phyloP scores from a whole-genome alignment of 257 asterid species.

The Petrea volubilis region DNA sequence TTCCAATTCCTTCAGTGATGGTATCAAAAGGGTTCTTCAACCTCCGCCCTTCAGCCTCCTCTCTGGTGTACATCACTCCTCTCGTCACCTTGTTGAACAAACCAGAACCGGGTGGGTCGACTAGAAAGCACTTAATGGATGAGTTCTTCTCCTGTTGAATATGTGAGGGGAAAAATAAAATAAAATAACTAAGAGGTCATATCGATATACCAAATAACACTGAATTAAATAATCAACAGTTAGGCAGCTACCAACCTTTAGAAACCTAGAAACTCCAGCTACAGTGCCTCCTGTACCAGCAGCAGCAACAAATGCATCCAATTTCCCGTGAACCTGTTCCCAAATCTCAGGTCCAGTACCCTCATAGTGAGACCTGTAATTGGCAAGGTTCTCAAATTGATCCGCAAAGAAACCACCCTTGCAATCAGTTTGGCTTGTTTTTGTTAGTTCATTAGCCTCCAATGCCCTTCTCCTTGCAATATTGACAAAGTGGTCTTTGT shows the following conservation, averaged over 20 bases:
- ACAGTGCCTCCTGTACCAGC: constrained; percentile 98
- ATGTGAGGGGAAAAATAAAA: constrained; percentile 5
- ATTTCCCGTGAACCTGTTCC: constrained; percentile 74
- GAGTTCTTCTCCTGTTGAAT: constrained; percentile 65
- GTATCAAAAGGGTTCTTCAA: constrained; percentile 93
- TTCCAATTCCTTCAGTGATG: constrained; percentile 93
- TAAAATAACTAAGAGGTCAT: constrained; percentile 26
- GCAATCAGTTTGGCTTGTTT: constrained; percentile 27
- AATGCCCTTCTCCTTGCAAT: constrained; percentile 88
- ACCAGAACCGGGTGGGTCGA: constrained; percentile 98
- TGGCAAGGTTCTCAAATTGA: constrained; percentile 94
- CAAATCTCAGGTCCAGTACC: constrained; percentile 95
- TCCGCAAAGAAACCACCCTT: constrained; percentile 96
- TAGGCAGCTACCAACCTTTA: constrained; percentile 61
- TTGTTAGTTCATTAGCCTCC: constrained; percentile 69
- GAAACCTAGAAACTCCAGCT: constrained; percentile 83
- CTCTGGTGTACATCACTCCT: constrained; percentile 92
- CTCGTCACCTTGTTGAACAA: constrained; percentile 92
- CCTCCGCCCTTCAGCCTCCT: constrained; percentile 94
- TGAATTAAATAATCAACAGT: constrained; percentile 3
- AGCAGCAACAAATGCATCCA: constrained; percentile 94
- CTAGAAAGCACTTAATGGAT: constrained; percentile 70
- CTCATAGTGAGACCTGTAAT: constrained; percentile 89
- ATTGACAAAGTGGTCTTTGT: constrained; percentile 88
- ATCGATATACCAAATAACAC: neutral